Evolutionary conservation across 2,329 filamentous ascomycete species (phyloP).

Genomic region (Incumbomyces delicatus): DNA sequence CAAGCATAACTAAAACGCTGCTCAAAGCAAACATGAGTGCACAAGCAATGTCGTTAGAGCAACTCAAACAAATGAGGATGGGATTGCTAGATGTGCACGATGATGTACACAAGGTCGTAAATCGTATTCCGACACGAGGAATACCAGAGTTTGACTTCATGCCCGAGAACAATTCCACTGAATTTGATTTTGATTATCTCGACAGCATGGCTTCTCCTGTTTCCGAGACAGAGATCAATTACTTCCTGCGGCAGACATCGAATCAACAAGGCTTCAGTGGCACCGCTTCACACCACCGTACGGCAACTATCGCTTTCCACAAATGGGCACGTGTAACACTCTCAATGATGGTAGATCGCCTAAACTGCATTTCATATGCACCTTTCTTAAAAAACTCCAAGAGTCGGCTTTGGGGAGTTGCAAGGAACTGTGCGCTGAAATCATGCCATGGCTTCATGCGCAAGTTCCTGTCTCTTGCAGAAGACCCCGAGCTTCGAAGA

Average conservation of each 20-base stretch:
- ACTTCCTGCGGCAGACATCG: conserved; percentile 8
- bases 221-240: conserved; percentile 11
- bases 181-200: conserved; percentile 13
- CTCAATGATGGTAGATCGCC: conserved; percentile 37
- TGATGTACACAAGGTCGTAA: conserved; percentile 34
- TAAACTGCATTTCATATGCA: conserved; percentile 37
- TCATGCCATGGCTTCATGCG: conserved; percentile 41
- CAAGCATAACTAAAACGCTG: conserved; percentile 32
- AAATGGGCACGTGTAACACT: conserved; percentile 38
- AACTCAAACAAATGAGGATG: conserved; percentile 35
- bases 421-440: conserved; percentile 37
- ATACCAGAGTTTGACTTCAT: conserved; percentile 20
- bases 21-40: conserved; percentile 37
- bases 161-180: conserved; percentile 8
- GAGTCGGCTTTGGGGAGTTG: conserved; percentile 38
- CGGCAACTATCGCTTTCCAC: conserved; percentile 29
- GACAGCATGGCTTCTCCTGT: conserved; percentile 15
- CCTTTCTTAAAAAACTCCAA: conserved; percentile 40
- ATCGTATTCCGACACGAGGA: conserved; percentile 31
- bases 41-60: conserved; percentile 31
- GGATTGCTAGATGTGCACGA: conserved; percentile 33
- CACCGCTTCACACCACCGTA: not conserved
- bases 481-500: conserved; percentile 37
- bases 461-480: conserved; percentile 39
- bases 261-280: not conserved